These are phyloP conservation scores for Elsinoe necatrix DNA, from an alignment of 2,329 filamentous ascomycete genomes.

Conservation along the genomic window DNA sequence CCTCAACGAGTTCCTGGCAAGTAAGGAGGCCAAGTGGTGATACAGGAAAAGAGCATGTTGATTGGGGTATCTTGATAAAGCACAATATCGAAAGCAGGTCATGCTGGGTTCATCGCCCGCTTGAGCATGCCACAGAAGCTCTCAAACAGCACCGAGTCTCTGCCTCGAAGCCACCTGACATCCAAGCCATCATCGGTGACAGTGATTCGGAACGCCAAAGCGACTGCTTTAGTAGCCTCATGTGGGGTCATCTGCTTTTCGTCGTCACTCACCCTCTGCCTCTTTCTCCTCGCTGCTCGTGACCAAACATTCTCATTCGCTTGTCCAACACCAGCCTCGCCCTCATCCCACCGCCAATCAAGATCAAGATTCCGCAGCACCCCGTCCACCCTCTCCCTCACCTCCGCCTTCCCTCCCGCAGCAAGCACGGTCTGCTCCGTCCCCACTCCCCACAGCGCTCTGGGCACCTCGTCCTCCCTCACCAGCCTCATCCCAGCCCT, in stretches of 20 bases:
- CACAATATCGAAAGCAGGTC: background rate
- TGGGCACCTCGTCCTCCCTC: slow-evolving; percentile 6
- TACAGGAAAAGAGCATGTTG: background rate
- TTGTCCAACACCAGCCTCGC: slow-evolving; percentile 51
- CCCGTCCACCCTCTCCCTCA: slow-evolving; percentile 35
- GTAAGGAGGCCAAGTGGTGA: slow-evolving; percentile 40
- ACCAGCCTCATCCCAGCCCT: slow-evolving; percentile 47
- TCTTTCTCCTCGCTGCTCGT: slow-evolving; percentile 60
- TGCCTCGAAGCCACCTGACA: slow-evolving; percentile 66
- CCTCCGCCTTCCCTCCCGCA: slow-evolving; percentile 25
- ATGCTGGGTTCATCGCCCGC: slow-evolving; percentile 26
- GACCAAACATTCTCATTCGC: slow-evolving; percentile 70
- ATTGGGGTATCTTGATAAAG: slow-evolving; percentile 2
- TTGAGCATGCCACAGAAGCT: slow-evolving; percentile 79
- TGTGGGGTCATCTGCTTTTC: slow-evolving; percentile 26
- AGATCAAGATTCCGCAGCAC: slow-evolving; percentile 52
- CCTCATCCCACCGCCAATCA: slow-evolving; percentile 54
- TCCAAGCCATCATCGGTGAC: slow-evolving; percentile 33
- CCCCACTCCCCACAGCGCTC: slow-evolving; percentile 31
- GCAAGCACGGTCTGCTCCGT: slow-evolving; percentile 41
- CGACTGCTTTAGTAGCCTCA: slow-evolving; percentile 27
- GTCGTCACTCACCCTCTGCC: slow-evolving; percentile 23
- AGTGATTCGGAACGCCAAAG: slow-evolving; percentile 35
- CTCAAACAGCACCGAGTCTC: slow-evolving; percentile 66
- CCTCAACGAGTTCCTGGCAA: slow-evolving; percentile 55